Percentiles rank a stretch among this genome's conserved stretches.
These are phyloP conservation scores for Boletellus dicymbophilus DNA, from an alignment of 1,284 basidiomycete genomes.

Conservation along the genomic window DNA sequence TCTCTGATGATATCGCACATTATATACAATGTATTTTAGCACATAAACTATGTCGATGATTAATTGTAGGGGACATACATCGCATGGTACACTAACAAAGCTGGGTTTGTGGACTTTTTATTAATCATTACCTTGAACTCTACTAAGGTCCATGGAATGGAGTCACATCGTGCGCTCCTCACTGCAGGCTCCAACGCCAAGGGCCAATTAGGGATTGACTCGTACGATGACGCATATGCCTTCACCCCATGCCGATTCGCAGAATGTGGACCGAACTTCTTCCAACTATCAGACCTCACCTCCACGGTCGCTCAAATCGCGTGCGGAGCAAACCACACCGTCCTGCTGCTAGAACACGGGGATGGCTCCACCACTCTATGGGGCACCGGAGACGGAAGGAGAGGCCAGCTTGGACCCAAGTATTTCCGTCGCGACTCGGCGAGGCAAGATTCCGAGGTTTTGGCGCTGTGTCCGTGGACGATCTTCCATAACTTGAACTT, in stretches of 20 bases:
- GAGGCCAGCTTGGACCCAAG: constrained; percentile 60
- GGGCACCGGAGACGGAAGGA: constrained; percentile 65
- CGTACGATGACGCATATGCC: constrained; percentile 25
- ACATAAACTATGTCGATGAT: too few species aligned
- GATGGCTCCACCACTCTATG: constrained; percentile 47
- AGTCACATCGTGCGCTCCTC: constrained; percentile 17
- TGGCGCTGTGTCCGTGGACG: constrained; percentile 20
- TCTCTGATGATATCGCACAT: constrained; percentile 6
- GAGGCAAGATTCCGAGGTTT: too few species aligned
- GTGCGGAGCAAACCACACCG: constrained; percentile 36
- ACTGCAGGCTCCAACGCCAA: constrained; percentile 34
- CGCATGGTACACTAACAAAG: too few species aligned
- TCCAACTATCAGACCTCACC: constrained; percentile 12
- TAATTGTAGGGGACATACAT: too few species aligned
- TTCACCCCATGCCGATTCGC: constrained; percentile 30
- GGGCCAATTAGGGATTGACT: constrained; percentile 33
- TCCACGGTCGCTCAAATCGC: constrained; percentile 19
- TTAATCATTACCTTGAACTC: too few species aligned
- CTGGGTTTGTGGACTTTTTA: too few species aligned
- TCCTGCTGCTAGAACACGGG: constrained; percentile 21
- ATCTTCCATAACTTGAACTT: constrained; percentile 55
- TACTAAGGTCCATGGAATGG: neutral
- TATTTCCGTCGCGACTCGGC: too few species aligned
- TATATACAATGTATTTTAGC: constrained; percentile 23
- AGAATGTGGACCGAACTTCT: constrained; percentile 2